These are phyloP conservation scores for Xylaria scruposa DNA, from an alignment of 495 filamentous ascomycete genomes.

Conservation along the genomic window DNA sequence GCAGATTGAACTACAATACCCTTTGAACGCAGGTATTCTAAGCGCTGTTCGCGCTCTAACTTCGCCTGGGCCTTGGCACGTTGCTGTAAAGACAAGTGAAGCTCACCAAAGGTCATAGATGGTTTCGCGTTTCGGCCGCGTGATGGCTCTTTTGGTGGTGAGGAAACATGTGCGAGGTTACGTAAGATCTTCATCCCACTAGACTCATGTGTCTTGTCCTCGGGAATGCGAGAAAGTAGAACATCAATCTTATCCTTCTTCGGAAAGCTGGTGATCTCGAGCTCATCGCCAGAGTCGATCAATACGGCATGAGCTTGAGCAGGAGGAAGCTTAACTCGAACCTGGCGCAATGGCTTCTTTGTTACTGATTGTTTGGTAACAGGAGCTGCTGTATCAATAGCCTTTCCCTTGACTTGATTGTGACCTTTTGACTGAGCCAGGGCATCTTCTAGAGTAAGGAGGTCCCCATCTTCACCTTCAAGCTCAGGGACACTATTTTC, in stretches of 20 bases:
- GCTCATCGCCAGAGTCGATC: slow-evolving; percentile 45
- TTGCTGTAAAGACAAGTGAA: slow-evolving; percentile 70
- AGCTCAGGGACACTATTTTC: slow-evolving; percentile 10
- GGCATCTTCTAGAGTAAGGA: slow-evolving; percentile 43
- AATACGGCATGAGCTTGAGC: slow-evolving; percentile 38
- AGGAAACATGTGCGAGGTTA: slow-evolving; percentile 76
- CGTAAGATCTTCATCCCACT: slow-evolving; percentile 71
- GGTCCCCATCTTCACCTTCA: slow-evolving; percentile 34
- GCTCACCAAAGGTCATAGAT: slow-evolving; percentile 70
- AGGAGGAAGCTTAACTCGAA: slow-evolving; percentile 51
- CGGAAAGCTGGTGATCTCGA: slow-evolving; percentile 44
- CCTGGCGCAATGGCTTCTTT: slow-evolving; percentile 39
- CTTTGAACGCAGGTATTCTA: slow-evolving; percentile 76
- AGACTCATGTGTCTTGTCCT: slow-evolving; percentile 63
- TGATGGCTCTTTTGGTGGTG: slow-evolving; percentile 58
- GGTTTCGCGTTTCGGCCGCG: slow-evolving; percentile 42
- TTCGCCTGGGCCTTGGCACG: slow-evolving; percentile 82
- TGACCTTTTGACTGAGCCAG: slow-evolving; percentile 36
- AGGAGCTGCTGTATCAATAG: slow-evolving; percentile 31
- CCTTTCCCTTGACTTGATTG: slow-evolving; percentile 65
- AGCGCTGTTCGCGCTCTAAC: slow-evolving; percentile 75
- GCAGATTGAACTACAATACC: slow-evolving; percentile 84
- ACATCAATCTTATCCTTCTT: slow-evolving; percentile 55
- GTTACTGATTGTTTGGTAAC: slow-evolving; percentile 28
- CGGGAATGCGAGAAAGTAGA: slow-evolving; percentile 73